These are phyloP conservation scores for bread wheat (Triticum aestivum) DNA, from an alignment of 176 grass and related monocot species.

Conservation along the genomic window IWGSC_CS_RefSeq_v2.1 NC_057803.1:111009258-111009757, in stretches of 20 bases:
- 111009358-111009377: slow-evolving; percentile 20
- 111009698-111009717: slow-evolving; percentile 78
- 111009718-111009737: slow-evolving; percentile 98
- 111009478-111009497: neutral
- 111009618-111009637: neutral
- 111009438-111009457: slow-evolving; percentile 25
- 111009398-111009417: neutral
- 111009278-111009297: slow-evolving; percentile 15
- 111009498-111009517: neutral
- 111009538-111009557: neutral
- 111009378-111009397: slow-evolving; percentile 5
- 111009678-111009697: neutral
- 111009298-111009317: neutral
- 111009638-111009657: neutral
- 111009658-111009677: neutral
- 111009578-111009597: neutral
- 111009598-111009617: neutral
- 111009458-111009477: neutral
- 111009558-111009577: neutral
- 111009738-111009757: slow-evolving; percentile 98
- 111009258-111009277: slow-evolving; percentile 32
- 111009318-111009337: slow-evolving; percentile 25
- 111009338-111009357: neutral
- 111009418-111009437: slow-evolving; percentile 22
- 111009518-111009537: neutral